Evolutionary conservation across 352 stramenopile genomes (phyloP), one percentile per base, ranked within the genome.

Genomic region (Phytopythium kandeliae): DNA sequence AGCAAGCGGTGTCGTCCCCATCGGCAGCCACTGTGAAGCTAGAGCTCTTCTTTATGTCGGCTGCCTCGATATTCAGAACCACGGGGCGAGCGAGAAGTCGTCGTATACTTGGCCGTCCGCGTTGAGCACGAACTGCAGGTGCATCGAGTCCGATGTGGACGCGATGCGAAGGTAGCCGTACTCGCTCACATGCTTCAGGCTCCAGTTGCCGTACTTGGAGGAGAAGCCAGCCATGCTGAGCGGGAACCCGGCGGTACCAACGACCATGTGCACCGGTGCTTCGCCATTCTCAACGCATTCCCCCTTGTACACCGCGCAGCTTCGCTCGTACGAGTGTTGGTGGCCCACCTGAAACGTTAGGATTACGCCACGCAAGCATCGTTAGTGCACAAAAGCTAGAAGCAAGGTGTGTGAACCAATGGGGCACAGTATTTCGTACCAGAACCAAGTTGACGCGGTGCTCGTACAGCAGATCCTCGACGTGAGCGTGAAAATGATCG

Each of bases 371-470:
- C 3, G 15, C 34, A 19, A 19, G 34, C 35, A 40, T 22, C 35
- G 35, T n/a, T n/a, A n/a, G n/a, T n/a, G n/a, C n/a, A n/a, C n/a
- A n/a, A n/a, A n/a, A n/a, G n/a, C n/a, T 21, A 57, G 28, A 4
- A 31, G 28, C 9, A 15, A 35, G 31, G 15, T 15, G 15, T 13
- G 11, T 35, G 4, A 16, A 45, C 47, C 26, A 2, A 36, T 25
- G 19, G 17, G 42, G 13, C 36, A 30, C n/a, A 22, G 3, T 13
- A 25, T 35, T 28, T 35, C 65, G 36, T 58, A 86, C 79, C 65
- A 98, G 58, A 46, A 96, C 83, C 31, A 97, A 55, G 60, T 97
- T 95, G 22, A 98, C 92, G 22, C 78, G 64, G 49, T 96, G 57
- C 37, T 80, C 52, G 43, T 83, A 67, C 17, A 98, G 58, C 6